Evolutionary conservation across 768 basidiomycete genomes (phyloP).

Genomic region (Epithele typhae): DNA sequence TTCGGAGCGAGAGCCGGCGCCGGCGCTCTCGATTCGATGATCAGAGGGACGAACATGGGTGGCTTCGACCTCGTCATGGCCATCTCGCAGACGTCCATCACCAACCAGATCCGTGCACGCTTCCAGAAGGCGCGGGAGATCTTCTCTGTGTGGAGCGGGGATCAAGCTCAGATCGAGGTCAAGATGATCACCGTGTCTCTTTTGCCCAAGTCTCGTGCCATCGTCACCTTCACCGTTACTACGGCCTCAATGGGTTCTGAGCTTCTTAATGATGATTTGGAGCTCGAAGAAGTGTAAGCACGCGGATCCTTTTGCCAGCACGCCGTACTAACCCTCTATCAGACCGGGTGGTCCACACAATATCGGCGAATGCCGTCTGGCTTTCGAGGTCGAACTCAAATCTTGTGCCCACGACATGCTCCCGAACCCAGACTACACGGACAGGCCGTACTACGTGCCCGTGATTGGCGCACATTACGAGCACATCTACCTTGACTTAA

Average conservation of each 20-base stretch:
- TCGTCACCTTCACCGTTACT: slow-evolving; percentile 21
- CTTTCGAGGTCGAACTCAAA: slow-evolving; percentile 27
- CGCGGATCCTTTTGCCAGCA: too few relatives aligned
- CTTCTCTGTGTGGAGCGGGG: slow-evolving; percentile 11
- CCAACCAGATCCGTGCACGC: slow-evolving; percentile 17
- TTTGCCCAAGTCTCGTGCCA: slow-evolving; percentile 7
- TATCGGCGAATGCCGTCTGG: slow-evolving; percentile 24
- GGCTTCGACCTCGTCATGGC: slow-evolving; percentile 26
- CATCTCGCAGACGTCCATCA: slow-evolving; percentile 25
- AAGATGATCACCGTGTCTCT: neutral
- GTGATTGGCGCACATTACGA: slow-evolving; percentile 9
- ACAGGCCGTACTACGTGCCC: slow-evolving; percentile 14
- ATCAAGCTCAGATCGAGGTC: neutral
- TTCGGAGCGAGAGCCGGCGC: neutral
- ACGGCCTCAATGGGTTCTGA: slow-evolving; percentile 20
- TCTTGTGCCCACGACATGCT: slow-evolving; percentile 16
- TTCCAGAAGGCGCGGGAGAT: slow-evolving; percentile 12
- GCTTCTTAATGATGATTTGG: neutral
- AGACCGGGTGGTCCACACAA: neutral
- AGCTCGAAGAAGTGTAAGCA: neutral
- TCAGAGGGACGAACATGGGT: slow-evolving; percentile 15
- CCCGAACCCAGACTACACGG: slow-evolving; percentile 7
- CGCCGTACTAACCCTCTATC: too few relatives aligned
- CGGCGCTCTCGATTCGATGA: slow-evolving; percentile 15
- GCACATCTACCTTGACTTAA: slow-evolving; percentile 23